phyloP scores from a whole-genome alignment of 495 filamentous ascomycete species.

The Neurospora sp. region DNA sequence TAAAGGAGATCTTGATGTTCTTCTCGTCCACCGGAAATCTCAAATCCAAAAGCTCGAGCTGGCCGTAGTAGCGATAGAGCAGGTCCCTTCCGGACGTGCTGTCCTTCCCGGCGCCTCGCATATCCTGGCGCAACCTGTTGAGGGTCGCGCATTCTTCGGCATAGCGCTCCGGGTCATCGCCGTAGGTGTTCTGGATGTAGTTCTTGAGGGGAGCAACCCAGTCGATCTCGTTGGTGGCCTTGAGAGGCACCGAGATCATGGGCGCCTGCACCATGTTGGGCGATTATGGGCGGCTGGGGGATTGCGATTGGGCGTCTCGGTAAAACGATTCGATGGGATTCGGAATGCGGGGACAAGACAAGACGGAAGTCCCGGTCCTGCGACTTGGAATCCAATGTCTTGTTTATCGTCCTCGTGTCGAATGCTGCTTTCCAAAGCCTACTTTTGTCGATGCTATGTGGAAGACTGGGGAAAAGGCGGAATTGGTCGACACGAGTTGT shows the following conservation, averaged over 20 bases:
- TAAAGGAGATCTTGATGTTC: conserved; percentile 97
- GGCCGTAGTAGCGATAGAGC: conserved; percentile 94
- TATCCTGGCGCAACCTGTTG: conserved; percentile 95
- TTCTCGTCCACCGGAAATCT: conserved; percentile 97
- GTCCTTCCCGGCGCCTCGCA: conserved; percentile 95
- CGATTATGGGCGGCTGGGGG: background rate
- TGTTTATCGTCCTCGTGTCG: background rate
- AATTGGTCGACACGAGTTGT: background rate
- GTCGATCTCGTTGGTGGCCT: conserved; percentile 99
- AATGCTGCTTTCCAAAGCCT: background rate
- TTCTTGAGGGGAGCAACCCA: conserved; percentile 89
- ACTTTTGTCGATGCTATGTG: background rate
- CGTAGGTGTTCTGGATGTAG: conserved; percentile 89
- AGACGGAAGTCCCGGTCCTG: background rate
- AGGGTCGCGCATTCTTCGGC: conserved; percentile 88
- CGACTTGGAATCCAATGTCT: background rate
- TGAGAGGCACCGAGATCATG: conserved; percentile 87
- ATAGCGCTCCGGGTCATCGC: conserved; percentile 93
- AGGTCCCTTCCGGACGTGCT: conserved; percentile 89
- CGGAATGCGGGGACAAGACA: background rate
- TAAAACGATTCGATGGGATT: background rate
- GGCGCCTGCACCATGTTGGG: conserved; percentile 63
- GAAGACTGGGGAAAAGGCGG: background rate
- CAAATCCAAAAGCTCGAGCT: conserved; percentile 87
- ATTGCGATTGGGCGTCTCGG: background rate